Evolutionary conservation across 1,284 basidiomycete species (phyloP).

Genomic region (Gymnopus androsaceus): DNA sequence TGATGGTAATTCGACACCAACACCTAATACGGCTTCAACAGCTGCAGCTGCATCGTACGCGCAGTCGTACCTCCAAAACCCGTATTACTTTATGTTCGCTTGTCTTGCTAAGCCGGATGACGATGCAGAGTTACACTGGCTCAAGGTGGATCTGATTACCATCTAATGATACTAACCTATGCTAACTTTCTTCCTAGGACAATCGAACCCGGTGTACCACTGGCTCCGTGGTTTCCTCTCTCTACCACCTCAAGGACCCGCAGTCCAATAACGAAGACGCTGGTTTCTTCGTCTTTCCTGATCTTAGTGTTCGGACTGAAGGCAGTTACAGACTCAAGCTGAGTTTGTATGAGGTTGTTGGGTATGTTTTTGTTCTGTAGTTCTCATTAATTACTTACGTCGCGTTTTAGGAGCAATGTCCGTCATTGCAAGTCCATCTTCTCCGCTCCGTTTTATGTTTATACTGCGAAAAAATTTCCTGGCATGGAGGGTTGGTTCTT

Average conservation of each 20-base stretch:
- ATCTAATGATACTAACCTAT: neutral
- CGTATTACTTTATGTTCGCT: conserved; percentile 95
- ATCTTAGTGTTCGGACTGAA: conserved; percentile 87
- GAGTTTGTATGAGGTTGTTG: conserved; percentile 90
- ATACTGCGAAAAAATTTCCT: conserved; percentile 93
- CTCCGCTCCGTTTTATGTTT: conserved; percentile 86
- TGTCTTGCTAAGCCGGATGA: conserved; percentile 84
- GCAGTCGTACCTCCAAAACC: conserved; percentile 76
- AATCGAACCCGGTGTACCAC: conserved; percentile 90
- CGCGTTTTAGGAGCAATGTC: conserved; percentile 65
- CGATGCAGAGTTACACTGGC: conserved; percentile 90
- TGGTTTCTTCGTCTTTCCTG: conserved; percentile 90
- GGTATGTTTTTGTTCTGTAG: conserved; percentile 52
- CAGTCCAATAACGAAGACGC: conserved; percentile 69
- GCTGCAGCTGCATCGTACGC: conserved; percentile 33
- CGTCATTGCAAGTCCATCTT: conserved; percentile 88
- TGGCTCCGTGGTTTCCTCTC: conserved; percentile 85
- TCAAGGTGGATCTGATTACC: conserved; percentile 67
- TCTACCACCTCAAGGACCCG: conserved; percentile 95
- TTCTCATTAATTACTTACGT: neutral
- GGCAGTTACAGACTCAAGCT: conserved; percentile 87
- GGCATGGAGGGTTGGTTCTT: conserved; percentile 79
- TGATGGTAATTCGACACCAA: conserved; percentile 12
- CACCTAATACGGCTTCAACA: conserved; percentile 3
- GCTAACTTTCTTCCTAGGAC: conserved; percentile 47